Base-by-base conservation (phyloP, 768 basidiomycete species). In the Pulveroboletus ravenelii region DNA sequence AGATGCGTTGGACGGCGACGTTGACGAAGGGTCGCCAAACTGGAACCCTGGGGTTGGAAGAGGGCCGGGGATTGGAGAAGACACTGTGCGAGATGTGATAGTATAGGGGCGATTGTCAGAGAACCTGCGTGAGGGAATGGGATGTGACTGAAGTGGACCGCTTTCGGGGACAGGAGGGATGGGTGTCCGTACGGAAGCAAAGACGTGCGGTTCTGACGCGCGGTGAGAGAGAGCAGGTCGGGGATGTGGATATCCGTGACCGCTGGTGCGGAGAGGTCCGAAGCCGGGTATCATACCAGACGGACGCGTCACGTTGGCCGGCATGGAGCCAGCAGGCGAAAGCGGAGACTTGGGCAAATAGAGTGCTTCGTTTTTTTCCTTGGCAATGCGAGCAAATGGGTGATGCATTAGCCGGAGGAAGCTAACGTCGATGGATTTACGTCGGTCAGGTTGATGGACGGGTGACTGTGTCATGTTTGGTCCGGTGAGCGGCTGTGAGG, bases 1-100 rank as follows among this genome's bases (percentile, higher is more conserved):
- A 14, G 81, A 80, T 15, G 72, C 64, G 56, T 77, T 72, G 3
- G 78, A 72, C 0, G 78, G 59, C 2, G 71, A 58, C 6, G 62
- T 72, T 3, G 76, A 76, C 44, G 71, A 78, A 27, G 83, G 78
- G 10, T 76, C 74, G 51, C 83, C 83, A 55, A 85, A 85, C 41
- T 80, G 80, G 70, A 81, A 85, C 48, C 76, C 77, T 36, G 81
- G 81, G 5, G 74, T 73, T 2, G 83, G 83, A 15, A 85, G 71
- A 5, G 83, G 83, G 3, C 83, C 83, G 9, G 67, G 67, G 45
- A 70, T 70, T 2, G 67, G 81, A 68, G 53, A 80, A 65, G 50
- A 72, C 72, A 40, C 74, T 64, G 72, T 59, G 34, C 82, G 77
- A 7, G 78, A 71, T 27, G 76, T 70, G 48, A 79, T 62, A 6